A percentile compares a stretch with the other conserved stretches of the same genome.
Conservation (phyloP, 306 rosid genomes). For the Sphenostylis stenocarpa region DNA sequence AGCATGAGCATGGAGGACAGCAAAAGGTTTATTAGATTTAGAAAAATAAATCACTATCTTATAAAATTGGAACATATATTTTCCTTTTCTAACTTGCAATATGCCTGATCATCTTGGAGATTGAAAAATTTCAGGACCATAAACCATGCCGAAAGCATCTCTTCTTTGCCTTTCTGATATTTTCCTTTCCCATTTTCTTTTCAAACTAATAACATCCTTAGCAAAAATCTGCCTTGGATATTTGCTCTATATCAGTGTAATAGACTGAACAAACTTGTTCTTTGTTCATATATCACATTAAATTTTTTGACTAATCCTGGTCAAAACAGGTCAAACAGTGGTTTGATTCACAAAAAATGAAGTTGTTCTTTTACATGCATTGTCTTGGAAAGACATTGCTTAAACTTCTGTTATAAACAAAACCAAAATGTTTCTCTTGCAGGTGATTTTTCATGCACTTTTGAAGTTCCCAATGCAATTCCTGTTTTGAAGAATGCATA, state of each 20-base stretch:
- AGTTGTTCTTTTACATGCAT: background rate
- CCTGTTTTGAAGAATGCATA: slow-evolving; percentile 71
- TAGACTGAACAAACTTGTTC: background rate
- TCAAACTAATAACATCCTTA: background rate
- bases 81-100: slow-evolving; percentile 21
- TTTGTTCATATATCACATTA: background rate
- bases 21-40: background rate
- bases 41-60: background rate
- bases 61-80: background rate
- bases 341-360: background rate
- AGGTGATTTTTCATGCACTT: slow-evolving; percentile 81
- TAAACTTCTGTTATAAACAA: background rate
- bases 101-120: background rate
- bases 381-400: background rate
- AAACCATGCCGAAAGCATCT: background rate
- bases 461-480: slow-evolving; percentile 69
- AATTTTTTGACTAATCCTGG: background rate
- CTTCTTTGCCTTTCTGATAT: background rate
- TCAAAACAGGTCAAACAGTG: background rate
- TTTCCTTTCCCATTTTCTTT: background rate
- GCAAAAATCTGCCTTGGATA: background rate
- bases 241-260: background rate
- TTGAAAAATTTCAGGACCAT: background rate
- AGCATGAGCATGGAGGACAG: background rate
- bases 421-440: slow-evolving; percentile 28